Evolutionary conservation across 306 rosid species (phyloP), one percentile per base, ranked within the genome.

Genomic region (Prunus kanzakura): DNA sequence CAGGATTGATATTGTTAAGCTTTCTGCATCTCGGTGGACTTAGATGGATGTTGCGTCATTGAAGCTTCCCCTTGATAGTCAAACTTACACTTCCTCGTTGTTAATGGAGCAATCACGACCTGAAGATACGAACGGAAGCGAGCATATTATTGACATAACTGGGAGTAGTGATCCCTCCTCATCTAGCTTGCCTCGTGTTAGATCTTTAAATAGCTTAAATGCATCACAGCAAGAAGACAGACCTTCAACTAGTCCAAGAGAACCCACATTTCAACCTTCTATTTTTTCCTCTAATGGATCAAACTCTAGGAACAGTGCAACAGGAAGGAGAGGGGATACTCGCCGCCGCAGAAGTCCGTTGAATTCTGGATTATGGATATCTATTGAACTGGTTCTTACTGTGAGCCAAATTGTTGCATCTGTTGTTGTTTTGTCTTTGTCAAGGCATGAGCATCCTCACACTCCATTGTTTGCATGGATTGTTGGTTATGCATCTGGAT

Each of bases 361-460:
- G 82, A 94, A 95, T 84, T 95, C 99, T 16, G 96, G 91, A 57
- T 57, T 95, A 69, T 95, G 99, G 97, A 90, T 95, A 83, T 95
- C 97, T 52, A 77, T 95, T 82, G 97, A 95, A 79, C 88, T 95
- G 67, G 88, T 81, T 65, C 96, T 95, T 79, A 87, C 93, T 25
- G 20, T 90, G 49, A 81, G 99, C 86, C 99, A 95, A 82, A 95
- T 95, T 71, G 82, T 92, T 78, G 97, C 93, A 19, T 90, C 99
- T 74, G 55, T 90, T 43, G 81, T 89, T 67, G 96, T 95, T 65
- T 83, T 95, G 84, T 86, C 93, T 61, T 30, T 95, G 89, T 92
- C 99, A 58, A 87, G 87, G 84, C 73, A 89, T 64, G 99, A 95
- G 72, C 91, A 83, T 82, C 97, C 99, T 0, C 89, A 11, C 25